phyloP scores from a whole-genome alignment of 2,329 filamentous ascomycete species.

The Teratosphaeriaceae sp. region DNA sequence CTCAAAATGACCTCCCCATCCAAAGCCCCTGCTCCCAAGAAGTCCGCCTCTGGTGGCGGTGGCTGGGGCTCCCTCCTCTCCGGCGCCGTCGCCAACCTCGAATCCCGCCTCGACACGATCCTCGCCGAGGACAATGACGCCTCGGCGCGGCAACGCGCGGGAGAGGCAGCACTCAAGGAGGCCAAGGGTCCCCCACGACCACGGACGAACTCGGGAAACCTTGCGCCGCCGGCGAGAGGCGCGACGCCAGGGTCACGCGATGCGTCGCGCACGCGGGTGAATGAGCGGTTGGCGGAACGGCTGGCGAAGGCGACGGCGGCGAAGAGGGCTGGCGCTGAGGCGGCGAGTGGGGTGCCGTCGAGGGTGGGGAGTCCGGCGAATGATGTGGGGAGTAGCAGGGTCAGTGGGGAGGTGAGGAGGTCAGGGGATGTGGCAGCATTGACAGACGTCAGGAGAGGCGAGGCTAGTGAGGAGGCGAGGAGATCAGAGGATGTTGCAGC shows the following conservation, averaged over 20 bases:
- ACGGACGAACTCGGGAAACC: constrained; percentile 19
- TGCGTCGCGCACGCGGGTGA: constrained; percentile 59
- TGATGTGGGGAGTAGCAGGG: constrained; percentile 36
- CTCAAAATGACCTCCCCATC: constrained; percentile 6
- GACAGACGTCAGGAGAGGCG: no score
- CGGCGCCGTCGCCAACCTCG: constrained; percentile 86
- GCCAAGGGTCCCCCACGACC: constrained; percentile 15
- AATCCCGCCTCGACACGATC: constrained; percentile 87
- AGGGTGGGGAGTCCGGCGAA: constrained; percentile 48
- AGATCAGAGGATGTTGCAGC: no score
- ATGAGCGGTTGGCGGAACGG: constrained; percentile 81
- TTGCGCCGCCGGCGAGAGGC: constrained; percentile 15
- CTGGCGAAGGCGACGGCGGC: constrained; percentile 81
- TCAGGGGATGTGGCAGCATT: constrained; percentile 28
- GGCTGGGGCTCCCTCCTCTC: constrained; percentile 59
- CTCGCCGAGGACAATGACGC: constrained; percentile 68
- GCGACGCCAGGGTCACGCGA: constrained; percentile 50
- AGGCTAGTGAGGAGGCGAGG: constrained; percentile 5
- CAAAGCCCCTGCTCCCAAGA: no score
- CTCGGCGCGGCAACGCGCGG: constrained; percentile 36
- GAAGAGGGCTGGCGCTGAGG: constrained; percentile 47
- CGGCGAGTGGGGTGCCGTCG: constrained; percentile 46
- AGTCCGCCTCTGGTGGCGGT: no score
- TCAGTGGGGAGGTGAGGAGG: constrained; percentile 38
- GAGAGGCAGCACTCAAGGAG: constrained; percentile 31